These are phyloP conservation scores for Pythium phragmiticola DNA, from an alignment of 352 stramenopile genomes.

Conservation along the genomic window DNA sequence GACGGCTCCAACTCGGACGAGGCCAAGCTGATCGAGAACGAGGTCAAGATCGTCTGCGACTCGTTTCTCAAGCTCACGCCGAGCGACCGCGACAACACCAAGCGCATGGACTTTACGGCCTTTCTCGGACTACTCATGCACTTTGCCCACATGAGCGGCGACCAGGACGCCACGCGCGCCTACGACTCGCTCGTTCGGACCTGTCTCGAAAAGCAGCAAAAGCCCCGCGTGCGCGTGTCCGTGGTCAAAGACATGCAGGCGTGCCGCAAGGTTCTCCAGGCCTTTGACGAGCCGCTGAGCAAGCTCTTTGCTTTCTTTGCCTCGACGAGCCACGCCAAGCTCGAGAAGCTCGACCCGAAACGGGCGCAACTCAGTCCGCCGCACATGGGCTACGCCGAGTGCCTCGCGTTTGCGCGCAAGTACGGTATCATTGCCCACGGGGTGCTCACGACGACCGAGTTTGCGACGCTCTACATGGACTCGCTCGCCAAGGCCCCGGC, in stretches of 20 bases:
- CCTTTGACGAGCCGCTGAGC: slow-evolving; percentile 62
- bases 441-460: slow-evolving; percentile 77
- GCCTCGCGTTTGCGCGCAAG: slow-evolving; percentile 61
- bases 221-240: slow-evolving; percentile 42
- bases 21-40: slow-evolving; percentile 66
- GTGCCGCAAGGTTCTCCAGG: slow-evolving; percentile 54
- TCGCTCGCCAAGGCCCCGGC: slow-evolving; percentile 51
- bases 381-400: slow-evolving; percentile 72
- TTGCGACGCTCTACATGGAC: slow-evolving; percentile 73
- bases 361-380: slow-evolving; percentile 39
- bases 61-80: slow-evolving; percentile 60
- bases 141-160: slow-evolving; percentile 70
- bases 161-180: slow-evolving; percentile 45
- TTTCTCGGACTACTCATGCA: slow-evolving; percentile 69
- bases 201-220: slow-evolving; percentile 68
- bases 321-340: slow-evolving; percentile 41
- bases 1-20: slow-evolving; percentile 48
- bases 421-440: slow-evolving; percentile 78
- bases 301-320: slow-evolving; percentile 72
- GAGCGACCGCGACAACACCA: slow-evolving; percentile 57
- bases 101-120: slow-evolving; percentile 67
- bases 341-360: slow-evolving; percentile 69
- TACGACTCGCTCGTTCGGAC: slow-evolving; percentile 68
- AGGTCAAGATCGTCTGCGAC: slow-evolving; percentile 75
- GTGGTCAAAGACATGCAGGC: slow-evolving; percentile 58